Conservation (phyloP, 164 flowering plant genomes). For the Annona cherimola region DNA sequence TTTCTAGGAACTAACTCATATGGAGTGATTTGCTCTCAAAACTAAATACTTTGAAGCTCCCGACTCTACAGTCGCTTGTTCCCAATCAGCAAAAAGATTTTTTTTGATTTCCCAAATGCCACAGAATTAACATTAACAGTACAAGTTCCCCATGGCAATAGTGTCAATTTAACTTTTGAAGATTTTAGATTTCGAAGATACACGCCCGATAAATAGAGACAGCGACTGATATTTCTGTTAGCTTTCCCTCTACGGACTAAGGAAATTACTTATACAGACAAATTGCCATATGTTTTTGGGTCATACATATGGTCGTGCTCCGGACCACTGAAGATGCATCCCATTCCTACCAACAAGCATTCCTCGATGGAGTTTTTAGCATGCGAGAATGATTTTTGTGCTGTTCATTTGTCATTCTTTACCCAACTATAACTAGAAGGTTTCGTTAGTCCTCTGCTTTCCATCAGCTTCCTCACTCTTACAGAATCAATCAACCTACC, state of each 20-base stretch:
- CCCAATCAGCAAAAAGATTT: too few relatives aligned
- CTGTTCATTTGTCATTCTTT: slow-evolving; percentile 9
- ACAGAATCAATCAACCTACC: slow-evolving; percentile 47
- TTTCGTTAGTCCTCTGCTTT: slow-evolving; percentile 38
- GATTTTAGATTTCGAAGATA: too few relatives aligned
- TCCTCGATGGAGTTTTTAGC: neutral
- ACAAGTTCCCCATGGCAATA: too few relatives aligned
- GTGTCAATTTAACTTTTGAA: too few relatives aligned
- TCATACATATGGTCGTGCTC: neutral
- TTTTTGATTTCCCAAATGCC: too few relatives aligned
- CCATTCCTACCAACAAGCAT: neutral
- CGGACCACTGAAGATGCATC: too few relatives aligned
- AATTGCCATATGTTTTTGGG: neutral
- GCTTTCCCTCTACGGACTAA: neutral
- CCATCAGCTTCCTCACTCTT: slow-evolving; percentile 43
- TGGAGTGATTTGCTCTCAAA: too few relatives aligned
- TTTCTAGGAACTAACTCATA: too few relatives aligned
- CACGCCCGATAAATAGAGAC: neutral
- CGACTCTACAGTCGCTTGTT: too few relatives aligned
- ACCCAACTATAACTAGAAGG: slow-evolving; percentile 43
- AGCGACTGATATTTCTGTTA: neutral
- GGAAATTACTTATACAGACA: neutral
- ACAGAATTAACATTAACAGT: too few relatives aligned
- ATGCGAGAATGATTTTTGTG: neutral
- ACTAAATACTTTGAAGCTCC: too few relatives aligned